A percentile compares a stretch with the other conserved stretches of the same genome.
Evolutionary conservation across 1,139 yeast genomes (phyloP).

Genomic region (Pneumocystis sp.): DNA sequence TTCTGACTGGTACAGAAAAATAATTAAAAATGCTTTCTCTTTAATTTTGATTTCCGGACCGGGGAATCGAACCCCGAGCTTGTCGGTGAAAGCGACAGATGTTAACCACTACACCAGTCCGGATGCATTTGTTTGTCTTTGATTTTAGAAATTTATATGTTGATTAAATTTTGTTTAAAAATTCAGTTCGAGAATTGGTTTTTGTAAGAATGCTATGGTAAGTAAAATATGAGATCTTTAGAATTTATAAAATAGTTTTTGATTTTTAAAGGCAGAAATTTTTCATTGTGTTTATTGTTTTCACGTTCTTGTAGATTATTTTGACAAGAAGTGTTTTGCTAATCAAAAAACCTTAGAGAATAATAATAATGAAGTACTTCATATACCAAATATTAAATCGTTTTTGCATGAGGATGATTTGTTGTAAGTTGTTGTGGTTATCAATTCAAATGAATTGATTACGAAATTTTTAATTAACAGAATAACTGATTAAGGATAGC

Average conservation of each 20-base stretch:
- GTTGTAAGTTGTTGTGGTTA: neutral
- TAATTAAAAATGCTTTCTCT: neutral
- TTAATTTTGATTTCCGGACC: constrained; percentile 16
- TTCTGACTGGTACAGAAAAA: neutral
- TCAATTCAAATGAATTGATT: neutral
- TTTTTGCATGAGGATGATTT: neutral
- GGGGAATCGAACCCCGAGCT: constrained; percentile 63
- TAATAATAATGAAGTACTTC: neutral
- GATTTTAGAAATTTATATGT: neutral
- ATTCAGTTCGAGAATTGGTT: neutral
- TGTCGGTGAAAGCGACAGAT: constrained; percentile 63
- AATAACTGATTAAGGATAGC: neutral
- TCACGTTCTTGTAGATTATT: neutral
- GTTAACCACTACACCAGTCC: constrained; percentile 55
- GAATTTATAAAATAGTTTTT: neutral
- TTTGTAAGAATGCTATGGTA: neutral
- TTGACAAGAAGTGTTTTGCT: neutral
- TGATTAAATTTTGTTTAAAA: neutral
- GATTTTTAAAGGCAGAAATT: neutral
- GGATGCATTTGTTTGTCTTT: neutral
- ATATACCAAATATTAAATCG: neutral
- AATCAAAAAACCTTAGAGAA: neutral
- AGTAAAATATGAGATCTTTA: neutral
- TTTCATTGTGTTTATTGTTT: neutral
- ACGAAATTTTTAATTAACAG: neutral